A percentile compares a stretch with the other conserved stretches of the same genome.
phyloP scores from a whole-genome alignment of 2,329 filamentous ascomycete species.

The Mollisiaceae sp. region DNA sequence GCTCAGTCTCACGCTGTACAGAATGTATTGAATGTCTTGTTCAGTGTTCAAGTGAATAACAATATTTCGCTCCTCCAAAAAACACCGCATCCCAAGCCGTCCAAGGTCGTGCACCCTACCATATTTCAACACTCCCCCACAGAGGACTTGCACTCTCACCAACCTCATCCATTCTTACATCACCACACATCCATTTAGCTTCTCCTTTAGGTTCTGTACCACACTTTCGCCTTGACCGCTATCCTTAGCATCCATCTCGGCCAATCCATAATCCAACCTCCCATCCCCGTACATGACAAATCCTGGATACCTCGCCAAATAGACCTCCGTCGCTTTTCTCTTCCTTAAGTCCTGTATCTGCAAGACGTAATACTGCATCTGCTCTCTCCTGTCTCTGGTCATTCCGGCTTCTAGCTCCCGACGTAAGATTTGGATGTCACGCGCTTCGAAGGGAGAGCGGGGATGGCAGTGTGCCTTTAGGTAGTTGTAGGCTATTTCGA shows the following conservation, averaged over 20 bases:
- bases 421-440: slow-evolving; percentile 16
- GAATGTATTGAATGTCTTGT: neutral
- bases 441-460: slow-evolving; percentile 5
- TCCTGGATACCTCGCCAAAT: slow-evolving; percentile 25
- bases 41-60: neutral
- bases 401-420: slow-evolving; percentile 26
- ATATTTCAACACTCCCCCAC: neutral
- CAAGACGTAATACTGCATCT: slow-evolving; percentile 21
- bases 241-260: slow-evolving; percentile 5
- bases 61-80: neutral
- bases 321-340: slow-evolving; percentile 24
- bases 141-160: neutral
- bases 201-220: neutral
- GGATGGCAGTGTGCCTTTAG: slow-evolving; percentile 1
- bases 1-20: neutral
- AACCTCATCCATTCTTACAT: neutral
- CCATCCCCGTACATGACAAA: slow-evolving; percentile 25
- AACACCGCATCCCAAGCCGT: neutral
- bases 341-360: slow-evolving; percentile 17
- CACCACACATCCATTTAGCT: neutral
- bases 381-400: slow-evolving; percentile 23
- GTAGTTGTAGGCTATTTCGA: slow-evolving; percentile 9
- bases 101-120: neutral
- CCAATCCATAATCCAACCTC: slow-evolving; percentile 23
- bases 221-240: neutral